phyloP scores from a whole-genome alignment of 805 yeast genomes.

The Priceomyces fermenticarens region DNA sequence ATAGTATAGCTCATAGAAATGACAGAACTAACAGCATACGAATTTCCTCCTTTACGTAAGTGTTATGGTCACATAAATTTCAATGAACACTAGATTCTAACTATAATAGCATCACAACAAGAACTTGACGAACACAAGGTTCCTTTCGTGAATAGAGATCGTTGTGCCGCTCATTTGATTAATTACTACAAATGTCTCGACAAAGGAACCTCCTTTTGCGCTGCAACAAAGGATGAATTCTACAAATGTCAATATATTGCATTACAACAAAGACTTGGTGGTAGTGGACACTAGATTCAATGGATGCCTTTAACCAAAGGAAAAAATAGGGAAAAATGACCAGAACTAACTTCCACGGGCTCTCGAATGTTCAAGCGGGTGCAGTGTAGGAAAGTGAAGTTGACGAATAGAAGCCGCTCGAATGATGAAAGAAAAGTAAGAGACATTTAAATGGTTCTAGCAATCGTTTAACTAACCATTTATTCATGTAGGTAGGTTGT shows the following conservation, averaged over 20 bases:
- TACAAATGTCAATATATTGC: slow-evolving; percentile 43
- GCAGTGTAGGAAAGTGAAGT: too few species aligned
- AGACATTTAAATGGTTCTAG: too few species aligned
- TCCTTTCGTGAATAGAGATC: slow-evolving; percentile 43
- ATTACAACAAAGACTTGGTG: slow-evolving; percentile 41
- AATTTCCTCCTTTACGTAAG: slow-evolving; percentile 19
- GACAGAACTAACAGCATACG: slow-evolving; percentile 8
- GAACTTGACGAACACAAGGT: slow-evolving; percentile 41
- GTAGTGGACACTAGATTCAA: slow-evolving; percentile 8
- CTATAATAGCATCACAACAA: slow-evolving; percentile 19
- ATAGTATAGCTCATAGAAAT: not conserved
- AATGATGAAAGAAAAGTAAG: too few species aligned
- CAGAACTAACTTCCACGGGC: too few species aligned
- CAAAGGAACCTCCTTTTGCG: slow-evolving; percentile 42
- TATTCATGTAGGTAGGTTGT: too few species aligned
- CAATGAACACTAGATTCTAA: slow-evolving; percentile 4
- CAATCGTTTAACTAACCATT: too few species aligned
- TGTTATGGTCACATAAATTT: slow-evolving; percentile 2
- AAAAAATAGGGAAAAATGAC: too few species aligned
- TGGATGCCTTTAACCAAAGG: too few species aligned
- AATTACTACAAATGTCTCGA: slow-evolving; percentile 41
- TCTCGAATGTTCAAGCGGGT: too few species aligned
- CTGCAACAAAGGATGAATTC: slow-evolving; percentile 38
- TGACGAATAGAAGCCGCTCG: too few species aligned
- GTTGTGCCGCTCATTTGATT: slow-evolving; percentile 42